Evolutionary conservation across 176 grass and related monocot species (phyloP), one percentile per base, ranked within the genome.

Genomic region (Miscanthus lutarioriparius): DNA sequence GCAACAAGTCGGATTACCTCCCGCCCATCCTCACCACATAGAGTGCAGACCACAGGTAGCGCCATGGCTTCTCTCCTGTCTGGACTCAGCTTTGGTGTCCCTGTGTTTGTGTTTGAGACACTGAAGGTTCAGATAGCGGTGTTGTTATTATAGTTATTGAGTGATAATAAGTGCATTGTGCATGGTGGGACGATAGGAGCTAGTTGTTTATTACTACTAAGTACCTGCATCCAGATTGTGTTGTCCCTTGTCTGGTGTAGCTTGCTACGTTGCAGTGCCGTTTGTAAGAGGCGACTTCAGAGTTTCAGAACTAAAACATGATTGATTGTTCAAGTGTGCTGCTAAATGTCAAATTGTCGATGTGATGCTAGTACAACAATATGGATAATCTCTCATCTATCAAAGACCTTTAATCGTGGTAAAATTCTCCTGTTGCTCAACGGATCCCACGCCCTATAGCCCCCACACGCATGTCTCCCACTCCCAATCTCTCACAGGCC

Each of bases 1-100:
- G 93, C 12, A 17, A 27, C 40, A 95, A 95, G 76, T 95, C 93
- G 0, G 90, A 92, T 15, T 95, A 95, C 75, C 75, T 95, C 35
- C 93, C 88, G 2, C 87, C 90, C 19, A 90, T 95, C 76, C 93
- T 95, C 86, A 95, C 93, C 70, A 92, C 93, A 75, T 91, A 91
- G 80, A 80, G 10, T 17, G 51, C 20, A 51, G 48, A 30, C 26
- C 6, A 13, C 51, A 65, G 56, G 59, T 15, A 20, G 13, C 2
- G 2, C 10, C 22, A 13, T 19, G 10, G 28, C 27, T 47, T 36
- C 65, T 70, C 74, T 78, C 74, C 65, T 78, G 17, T 78, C 64
- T 70, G 27, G 26, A 49, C 26, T 70, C 74, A 43, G 13, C 30
- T 68, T 70, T 70, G 64, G 83, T 74, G 69, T 61, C 51, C 17